phyloP scores from a whole-genome alignment of 2,329 filamentous ascomycete species.

The Colletotrichum sp. region DNA sequence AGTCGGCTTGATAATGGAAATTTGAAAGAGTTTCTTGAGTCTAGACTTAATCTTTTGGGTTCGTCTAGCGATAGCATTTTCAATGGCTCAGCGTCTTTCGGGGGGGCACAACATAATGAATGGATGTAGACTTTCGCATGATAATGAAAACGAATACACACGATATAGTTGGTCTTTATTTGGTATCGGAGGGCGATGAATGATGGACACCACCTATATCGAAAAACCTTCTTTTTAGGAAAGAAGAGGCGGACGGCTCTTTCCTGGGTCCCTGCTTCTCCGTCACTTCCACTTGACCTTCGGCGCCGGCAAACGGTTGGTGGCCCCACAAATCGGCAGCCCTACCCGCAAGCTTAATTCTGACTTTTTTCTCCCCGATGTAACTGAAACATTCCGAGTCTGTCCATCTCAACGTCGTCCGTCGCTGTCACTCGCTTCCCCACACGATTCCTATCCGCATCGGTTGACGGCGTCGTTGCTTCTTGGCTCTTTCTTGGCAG shows the following conservation, averaged over 20 bases:
- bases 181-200: background rate
- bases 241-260: background rate
- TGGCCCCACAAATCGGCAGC: slow-evolving; percentile 8
- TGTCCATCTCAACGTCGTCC: background rate
- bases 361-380: background rate
- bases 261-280: background rate
- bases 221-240: background rate
- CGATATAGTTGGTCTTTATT: background rate
- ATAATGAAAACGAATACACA: background rate
- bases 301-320: background rate
- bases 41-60: too few species aligned
- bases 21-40: too few species aligned
- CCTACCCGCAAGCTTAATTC: slow-evolving; percentile 19
- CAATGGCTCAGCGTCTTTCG: background rate
- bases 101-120: background rate
- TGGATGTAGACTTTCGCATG: background rate
- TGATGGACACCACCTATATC: background rate
- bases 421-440: background rate
- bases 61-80: too few species aligned
- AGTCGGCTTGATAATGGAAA: background rate
- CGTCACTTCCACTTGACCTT: background rate
- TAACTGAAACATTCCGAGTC: background rate
- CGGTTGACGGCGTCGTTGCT: background rate
- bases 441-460: background rate
- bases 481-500: background rate